Percentiles rank a stretch among this genome's conserved stretches.
Conservation (phyloP, 1,284 basidiomycete species). For the Phellopilus nigrolimitatus region DNA sequence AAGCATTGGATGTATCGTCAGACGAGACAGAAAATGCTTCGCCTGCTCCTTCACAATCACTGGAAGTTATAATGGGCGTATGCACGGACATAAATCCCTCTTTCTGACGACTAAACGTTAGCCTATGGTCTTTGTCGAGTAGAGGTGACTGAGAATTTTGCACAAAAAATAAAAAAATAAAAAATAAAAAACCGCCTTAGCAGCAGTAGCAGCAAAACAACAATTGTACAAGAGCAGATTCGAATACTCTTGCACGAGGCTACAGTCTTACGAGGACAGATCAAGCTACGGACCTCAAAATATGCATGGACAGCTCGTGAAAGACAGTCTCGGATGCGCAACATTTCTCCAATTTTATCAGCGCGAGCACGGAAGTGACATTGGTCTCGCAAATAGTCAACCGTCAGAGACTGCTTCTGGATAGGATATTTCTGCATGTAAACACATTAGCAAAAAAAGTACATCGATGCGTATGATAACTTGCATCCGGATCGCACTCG, state of each 20-base stretch:
- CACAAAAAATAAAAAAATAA: neutral
- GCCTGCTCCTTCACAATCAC: constrained; percentile 97
- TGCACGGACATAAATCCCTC: constrained; percentile 79
- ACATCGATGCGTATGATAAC: constrained; percentile 22
- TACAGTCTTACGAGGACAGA: neutral
- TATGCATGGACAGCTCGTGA: constrained; percentile 51
- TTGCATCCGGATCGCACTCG: constrained; percentile 68
- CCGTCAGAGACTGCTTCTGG: constrained; percentile 75
- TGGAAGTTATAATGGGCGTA: constrained; percentile 85
- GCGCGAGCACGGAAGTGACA: constrained; percentile 83
- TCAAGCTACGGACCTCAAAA: constrained; percentile 53
- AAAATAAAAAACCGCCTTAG: too few relatives aligned
- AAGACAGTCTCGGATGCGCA: constrained; percentile 65
- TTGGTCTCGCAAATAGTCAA: constrained; percentile 76
- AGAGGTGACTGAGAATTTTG: too few relatives aligned
- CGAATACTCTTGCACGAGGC: too few relatives aligned
- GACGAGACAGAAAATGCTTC: constrained; percentile 77
- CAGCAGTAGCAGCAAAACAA: too few relatives aligned
- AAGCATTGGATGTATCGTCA: constrained; percentile 23
- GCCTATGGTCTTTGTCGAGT: constrained; percentile 12
- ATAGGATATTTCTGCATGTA: constrained; percentile 69
- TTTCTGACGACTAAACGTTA: constrained; percentile 36
- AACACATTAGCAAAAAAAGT: neutral
- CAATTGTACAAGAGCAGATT: too few relatives aligned
- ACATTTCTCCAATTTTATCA: constrained; percentile 60